These are phyloP conservation scores for Trametes villosa DNA, from an alignment of 768 basidiomycete species.

Conservation along the genomic window DNA sequence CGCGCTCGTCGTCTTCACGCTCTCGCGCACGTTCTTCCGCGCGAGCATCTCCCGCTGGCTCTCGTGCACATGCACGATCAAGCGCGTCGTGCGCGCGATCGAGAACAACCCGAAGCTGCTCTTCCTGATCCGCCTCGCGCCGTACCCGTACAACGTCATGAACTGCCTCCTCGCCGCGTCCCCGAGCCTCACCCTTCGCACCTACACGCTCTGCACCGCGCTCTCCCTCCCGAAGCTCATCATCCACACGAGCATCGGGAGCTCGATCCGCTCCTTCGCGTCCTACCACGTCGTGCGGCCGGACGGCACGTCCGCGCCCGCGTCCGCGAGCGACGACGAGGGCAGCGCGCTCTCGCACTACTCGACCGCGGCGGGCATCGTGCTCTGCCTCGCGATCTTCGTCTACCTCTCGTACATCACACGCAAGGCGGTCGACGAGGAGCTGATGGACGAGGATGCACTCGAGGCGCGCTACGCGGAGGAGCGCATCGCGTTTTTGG, in stretches of 20 bases:
- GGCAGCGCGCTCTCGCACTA: conserved; percentile 56
- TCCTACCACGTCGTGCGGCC: conserved; percentile 52
- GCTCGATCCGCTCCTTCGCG: conserved; percentile 83
- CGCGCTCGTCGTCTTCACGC: conserved; percentile 79
- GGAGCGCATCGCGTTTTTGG: conserved; percentile 58
- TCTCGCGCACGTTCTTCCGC: conserved; percentile 77
- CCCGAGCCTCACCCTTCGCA: conserved; percentile 76
- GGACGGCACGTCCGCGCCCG: conserved; percentile 16
- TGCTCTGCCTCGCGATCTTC: conserved; percentile 74
- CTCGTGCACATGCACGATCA: conserved; percentile 68
- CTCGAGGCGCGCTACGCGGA: conserved; percentile 42
- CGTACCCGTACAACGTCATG: conserved; percentile 93
- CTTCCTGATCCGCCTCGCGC: conserved; percentile 91
- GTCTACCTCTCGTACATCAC: conserved; percentile 83
- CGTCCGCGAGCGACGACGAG: conserved; percentile 40
- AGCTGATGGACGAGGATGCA: conserved; percentile 51
- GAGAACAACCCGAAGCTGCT: conserved; percentile 87
- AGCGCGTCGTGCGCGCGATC: conserved; percentile 83
- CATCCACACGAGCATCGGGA: conserved; percentile 88
- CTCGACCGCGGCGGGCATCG: conserved; percentile 72
- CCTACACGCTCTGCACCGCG: conserved; percentile 80
- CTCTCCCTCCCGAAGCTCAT: conserved; percentile 88
- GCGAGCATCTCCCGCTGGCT: conserved; percentile 75
- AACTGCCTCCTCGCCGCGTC: conserved; percentile 91
- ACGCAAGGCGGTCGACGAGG: conserved; percentile 62